Conservation (phyloP, 176 grass and related monocot genomes). For the Aegilops speltoides region DNA sequence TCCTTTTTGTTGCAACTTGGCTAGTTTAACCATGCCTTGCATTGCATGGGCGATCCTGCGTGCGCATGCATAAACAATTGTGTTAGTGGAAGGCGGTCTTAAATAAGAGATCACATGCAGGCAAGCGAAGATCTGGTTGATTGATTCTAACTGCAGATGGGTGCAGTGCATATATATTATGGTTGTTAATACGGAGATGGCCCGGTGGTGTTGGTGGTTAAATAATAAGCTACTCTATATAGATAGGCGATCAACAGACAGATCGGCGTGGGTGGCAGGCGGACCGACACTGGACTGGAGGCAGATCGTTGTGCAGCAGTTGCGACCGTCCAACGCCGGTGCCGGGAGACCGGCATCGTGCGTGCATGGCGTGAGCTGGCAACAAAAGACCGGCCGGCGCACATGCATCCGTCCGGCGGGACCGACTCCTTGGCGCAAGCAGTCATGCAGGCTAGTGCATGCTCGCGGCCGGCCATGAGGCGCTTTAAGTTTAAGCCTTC, state of each 20-base stretch:
- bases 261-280: slow-evolving; percentile 9
- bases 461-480: too few relatives aligned
- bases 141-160: not conserved
- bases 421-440: not conserved
- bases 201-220: not conserved
- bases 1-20: not conserved
- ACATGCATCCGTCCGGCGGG: not conserved
- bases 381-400: not conserved
- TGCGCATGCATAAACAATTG: too few relatives aligned
- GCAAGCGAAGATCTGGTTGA: not conserved
- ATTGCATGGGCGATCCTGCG: not conserved
- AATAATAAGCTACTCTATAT: not conserved
- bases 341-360: not conserved
- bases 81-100: not conserved
- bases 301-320: not conserved
- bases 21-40: not conserved
- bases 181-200: not conserved
- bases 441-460: too few relatives aligned
- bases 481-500: not conserved
- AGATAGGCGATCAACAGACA: not conserved
- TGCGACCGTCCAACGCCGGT: not conserved
- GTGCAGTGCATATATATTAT: not conserved
- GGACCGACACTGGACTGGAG: not conserved
- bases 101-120: not conserved
- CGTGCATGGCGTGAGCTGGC: not conserved